A percentile compares a stretch with the other conserved stretches of the same genome.
phyloP scores from a whole-genome alignment of 2,329 filamentous ascomycete genomes.

The Botrytis fragariae region DNA sequence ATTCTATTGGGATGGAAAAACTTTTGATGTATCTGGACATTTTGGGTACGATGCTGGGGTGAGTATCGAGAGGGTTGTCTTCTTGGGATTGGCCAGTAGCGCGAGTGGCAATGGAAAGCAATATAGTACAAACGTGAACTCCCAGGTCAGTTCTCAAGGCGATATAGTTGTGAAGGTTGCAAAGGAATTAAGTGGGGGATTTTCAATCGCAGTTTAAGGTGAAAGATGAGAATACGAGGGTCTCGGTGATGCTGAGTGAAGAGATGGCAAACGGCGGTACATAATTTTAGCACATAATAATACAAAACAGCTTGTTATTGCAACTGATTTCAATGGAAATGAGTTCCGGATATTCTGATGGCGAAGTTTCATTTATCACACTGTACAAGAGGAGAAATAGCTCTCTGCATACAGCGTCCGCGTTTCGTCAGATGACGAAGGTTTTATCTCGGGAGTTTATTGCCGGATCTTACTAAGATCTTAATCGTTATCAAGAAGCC shows the following conservation, averaged over 20 bases:
- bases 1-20: constrained; percentile 57
- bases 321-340: neutral
- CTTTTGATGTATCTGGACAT: constrained; percentile 42
- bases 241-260: neutral
- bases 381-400: neutral
- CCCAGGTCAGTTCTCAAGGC: neutral
- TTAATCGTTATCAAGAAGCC: neutral
- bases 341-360: neutral
- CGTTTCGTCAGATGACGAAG: neutral
- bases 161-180: neutral
- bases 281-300: neutral
- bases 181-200: neutral
- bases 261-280: neutral
- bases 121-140: neutral
- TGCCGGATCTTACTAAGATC: neutral
- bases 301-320: neutral
- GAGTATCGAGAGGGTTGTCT: constrained; percentile 49
- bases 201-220: neutral
- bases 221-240: neutral
- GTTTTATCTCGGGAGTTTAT: neutral
- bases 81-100: constrained; percentile 43
- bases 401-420: neutral
- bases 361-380: neutral
- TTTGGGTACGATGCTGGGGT: constrained; percentile 52
- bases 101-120: neutral